These are phyloP conservation scores for Cladosporium sp. DNA, from an alignment of 2,329 filamentous ascomycete species.

Conservation along the genomic window DNA sequence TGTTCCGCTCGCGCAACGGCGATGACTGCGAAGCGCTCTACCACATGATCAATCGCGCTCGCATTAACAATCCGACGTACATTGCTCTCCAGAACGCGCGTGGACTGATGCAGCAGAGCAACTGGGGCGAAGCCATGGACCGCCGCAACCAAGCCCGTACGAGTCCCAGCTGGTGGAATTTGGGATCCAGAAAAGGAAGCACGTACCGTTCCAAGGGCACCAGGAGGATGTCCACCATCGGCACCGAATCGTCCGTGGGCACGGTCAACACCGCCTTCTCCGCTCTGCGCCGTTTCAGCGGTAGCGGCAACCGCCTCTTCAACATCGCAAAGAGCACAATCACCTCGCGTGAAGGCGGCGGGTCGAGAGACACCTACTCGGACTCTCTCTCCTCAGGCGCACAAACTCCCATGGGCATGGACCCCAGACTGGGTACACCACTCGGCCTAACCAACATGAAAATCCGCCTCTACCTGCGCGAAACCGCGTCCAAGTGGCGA, in stretches of 20 bases:
- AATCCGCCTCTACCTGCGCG: slow-evolving; percentile 79
- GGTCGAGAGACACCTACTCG: slow-evolving; percentile 50
- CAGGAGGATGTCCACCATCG: slow-evolving; percentile 51
- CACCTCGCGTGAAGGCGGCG: slow-evolving; percentile 50
- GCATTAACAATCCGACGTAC: slow-evolving; percentile 90
- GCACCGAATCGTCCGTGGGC: slow-evolving; percentile 71
- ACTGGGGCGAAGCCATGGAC: slow-evolving; percentile 50
- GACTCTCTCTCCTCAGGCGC: slow-evolving; percentile 55
- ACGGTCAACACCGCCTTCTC: slow-evolving; percentile 76
- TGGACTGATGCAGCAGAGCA: slow-evolving; percentile 47
- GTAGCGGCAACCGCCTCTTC: slow-evolving; percentile 66
- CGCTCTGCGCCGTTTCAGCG: slow-evolving; percentile 68
- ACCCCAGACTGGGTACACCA: slow-evolving; percentile 38
- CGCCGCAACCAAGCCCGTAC: slow-evolving; percentile 45
- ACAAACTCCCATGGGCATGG: slow-evolving; percentile 29
- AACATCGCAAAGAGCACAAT: slow-evolving; percentile 79
- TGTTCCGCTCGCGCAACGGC: slow-evolving; percentile 76
- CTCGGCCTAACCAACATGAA: slow-evolving; percentile 75
- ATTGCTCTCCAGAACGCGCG: slow-evolving; percentile 72
- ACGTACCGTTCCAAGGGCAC: slow-evolving; percentile 55
- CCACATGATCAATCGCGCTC: slow-evolving; percentile 77
- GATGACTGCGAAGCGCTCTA: slow-evolving; percentile 81
- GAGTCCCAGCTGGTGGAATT: slow-evolving; percentile 47
- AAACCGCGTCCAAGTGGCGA: slow-evolving; percentile 75
- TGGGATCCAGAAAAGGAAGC: slow-evolving; percentile 50